These are phyloP conservation scores for Dioscorea dumetorum DNA, from an alignment of 106 monocot species.

Conservation along the genomic window DNA sequence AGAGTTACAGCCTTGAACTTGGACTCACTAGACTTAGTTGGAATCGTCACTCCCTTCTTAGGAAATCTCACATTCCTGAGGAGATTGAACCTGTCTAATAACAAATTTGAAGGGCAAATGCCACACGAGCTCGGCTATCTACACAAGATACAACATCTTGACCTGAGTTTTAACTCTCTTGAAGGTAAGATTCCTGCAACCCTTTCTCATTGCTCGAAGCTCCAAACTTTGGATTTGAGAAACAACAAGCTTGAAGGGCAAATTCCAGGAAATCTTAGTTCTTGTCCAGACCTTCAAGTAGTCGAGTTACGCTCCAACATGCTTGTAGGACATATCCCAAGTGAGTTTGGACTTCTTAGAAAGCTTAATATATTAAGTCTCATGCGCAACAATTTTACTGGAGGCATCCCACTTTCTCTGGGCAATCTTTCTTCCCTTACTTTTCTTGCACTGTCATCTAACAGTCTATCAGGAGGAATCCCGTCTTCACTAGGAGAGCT, in stretches of 20 bases:
- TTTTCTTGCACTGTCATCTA: not conserved
- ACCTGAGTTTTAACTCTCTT: conserved; percentile 28
- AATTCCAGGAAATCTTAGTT: conserved; percentile 7
- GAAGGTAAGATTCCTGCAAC: conserved; percentile 17
- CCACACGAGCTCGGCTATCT: conserved; percentile 18
- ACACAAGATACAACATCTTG: conserved; percentile 2
- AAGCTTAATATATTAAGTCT: not conserved
- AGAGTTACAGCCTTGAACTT: conserved; percentile 15
- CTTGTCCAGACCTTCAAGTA: not conserved
- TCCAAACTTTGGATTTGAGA: not conserved
- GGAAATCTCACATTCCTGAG: conserved; percentile 30
- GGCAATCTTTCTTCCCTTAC: conserved; percentile 7
- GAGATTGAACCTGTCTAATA: conserved; percentile 14
- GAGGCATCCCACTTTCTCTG: conserved; percentile 13
- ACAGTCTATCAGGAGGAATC: not conserved
- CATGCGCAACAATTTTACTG: conserved; percentile 2
- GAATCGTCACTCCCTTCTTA: conserved; percentile 12
- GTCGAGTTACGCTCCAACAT: conserved; percentile 15
- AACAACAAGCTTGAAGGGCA: conserved; percentile 20
- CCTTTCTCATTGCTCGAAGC: conserved; percentile 8
- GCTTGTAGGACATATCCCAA: conserved; percentile 15
- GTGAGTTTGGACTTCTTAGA: not conserved
- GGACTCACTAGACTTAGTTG: conserved; percentile 6
- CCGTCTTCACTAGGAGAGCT: not conserved
- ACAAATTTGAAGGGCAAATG: conserved; percentile 17